Conservation (phyloP, 345 rosid species). For the Adansonia digitata region DNA sequence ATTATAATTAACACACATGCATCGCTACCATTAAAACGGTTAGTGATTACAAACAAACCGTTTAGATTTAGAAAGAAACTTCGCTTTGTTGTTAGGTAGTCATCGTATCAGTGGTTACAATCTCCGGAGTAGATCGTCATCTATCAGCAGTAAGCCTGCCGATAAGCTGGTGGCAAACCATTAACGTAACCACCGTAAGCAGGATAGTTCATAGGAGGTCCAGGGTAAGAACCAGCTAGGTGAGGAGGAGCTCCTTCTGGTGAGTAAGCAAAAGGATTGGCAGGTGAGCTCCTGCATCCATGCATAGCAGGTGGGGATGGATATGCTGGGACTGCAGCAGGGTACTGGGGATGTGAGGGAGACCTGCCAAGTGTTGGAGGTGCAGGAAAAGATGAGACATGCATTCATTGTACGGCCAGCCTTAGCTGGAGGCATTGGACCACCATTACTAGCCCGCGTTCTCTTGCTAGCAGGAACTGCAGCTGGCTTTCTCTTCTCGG, state of each 20-base stretch:
- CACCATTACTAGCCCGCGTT: slow-evolving; percentile 81
- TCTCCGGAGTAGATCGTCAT: slow-evolving; percentile 40
- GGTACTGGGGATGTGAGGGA: slow-evolving; percentile 74
- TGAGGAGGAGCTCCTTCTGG: slow-evolving; percentile 55
- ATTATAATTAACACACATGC: slow-evolving; percentile 54
- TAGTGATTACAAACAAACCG: slow-evolving; percentile 74
- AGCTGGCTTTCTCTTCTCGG: slow-evolving; percentile 78
- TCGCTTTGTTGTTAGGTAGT: slow-evolving; percentile 33
- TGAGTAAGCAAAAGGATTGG: slow-evolving; percentile 54
- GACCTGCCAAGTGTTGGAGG: slow-evolving; percentile 75
- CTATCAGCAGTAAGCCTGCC: slow-evolving; percentile 85
- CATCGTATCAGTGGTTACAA: slow-evolving; percentile 76
- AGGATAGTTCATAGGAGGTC: slow-evolving; percentile 55
- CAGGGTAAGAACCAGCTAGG: slow-evolving; percentile 44
- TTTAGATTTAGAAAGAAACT: slow-evolving; percentile 40
- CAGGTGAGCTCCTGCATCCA: slow-evolving; percentile 55
- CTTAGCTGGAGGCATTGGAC: slow-evolving; percentile 99
- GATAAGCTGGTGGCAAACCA: slow-evolving; percentile 66
- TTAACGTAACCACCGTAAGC: slow-evolving; percentile 51
- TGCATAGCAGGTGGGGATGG: slow-evolving; percentile 62
- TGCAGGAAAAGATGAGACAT: slow-evolving; percentile 86
- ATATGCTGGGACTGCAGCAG: slow-evolving; percentile 53
- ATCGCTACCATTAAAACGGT: slow-evolving; percentile 64
- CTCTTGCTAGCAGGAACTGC: slow-evolving; percentile 89
- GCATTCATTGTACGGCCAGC: slow-evolving; percentile 94